Evolutionary conservation across 2,329 filamentous ascomycete genomes (phyloP), one percentile per base, ranked within the genome.

Genomic region (Proliferodiscus dingleyae): DNA sequence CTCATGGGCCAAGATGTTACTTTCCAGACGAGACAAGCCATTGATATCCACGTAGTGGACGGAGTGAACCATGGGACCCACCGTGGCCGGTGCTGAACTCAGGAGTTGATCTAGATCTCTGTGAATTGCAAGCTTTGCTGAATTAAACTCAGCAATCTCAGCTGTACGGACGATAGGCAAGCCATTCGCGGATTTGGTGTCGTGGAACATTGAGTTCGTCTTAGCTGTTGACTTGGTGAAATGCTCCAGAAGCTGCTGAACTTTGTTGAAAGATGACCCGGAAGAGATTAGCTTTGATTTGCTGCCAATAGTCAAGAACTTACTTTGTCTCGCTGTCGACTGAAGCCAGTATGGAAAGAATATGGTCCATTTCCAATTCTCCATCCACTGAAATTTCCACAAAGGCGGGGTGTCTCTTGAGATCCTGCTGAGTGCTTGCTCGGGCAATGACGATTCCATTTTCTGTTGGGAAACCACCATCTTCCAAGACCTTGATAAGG

Each of bases 21-120:
- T 55, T 37, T 60, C 57, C 2, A 60, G 44, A 11, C 48, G 46
- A n/a, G 57, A 58, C 6, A 60, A 45, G 10, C 57, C 57, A 44
- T 60, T 60, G 24, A 56, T 46, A 41, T 58, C 54, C 2, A 56
- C 47, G 42, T 41, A 57, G 43, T 60, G 57, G 13, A 57, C 39
- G 1, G 57, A 58, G 37, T 55, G 56, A 18, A 60, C 49, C 1
- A 43, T 23, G 5, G 51, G 38, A 7, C n/a, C 22, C 16, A 37
- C 44, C 0, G 10, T 19, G 16, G 42, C 11, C 11, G 37, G 36
- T 23, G 24, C 46, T 15, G 50, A 52, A 22, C 42, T 40, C 6
- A 60, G 40, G 6, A 58, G 42, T 23, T 44, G 40, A 18, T 33
- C 36, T n/a, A 60, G 36, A 29, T 60, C 57, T 32, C 49, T 54